phyloP scores from a whole-genome alignment of 495 filamentous ascomycete species.

The Rostrohypoxylon terebratum region DNA sequence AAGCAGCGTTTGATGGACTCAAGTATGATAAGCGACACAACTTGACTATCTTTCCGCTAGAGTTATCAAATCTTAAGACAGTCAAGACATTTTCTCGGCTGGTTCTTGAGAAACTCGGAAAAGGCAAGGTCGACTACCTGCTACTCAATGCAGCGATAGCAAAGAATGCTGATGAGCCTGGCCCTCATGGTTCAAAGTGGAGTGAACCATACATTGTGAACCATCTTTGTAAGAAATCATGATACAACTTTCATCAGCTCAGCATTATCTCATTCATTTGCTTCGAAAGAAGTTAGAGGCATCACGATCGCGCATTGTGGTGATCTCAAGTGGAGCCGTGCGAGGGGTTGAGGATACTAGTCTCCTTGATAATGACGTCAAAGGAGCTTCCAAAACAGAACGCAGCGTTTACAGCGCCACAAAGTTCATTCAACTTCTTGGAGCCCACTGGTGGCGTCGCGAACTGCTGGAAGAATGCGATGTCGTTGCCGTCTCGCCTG shows the following conservation, averaged over 20 bases:
- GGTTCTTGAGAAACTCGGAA: conserved; percentile 52
- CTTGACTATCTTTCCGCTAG: conserved; percentile 57
- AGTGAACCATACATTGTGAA: conserved; percentile 57
- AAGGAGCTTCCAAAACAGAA: conserved; percentile 45
- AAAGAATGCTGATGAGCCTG: conserved; percentile 40
- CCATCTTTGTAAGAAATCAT: conserved; percentile 53
- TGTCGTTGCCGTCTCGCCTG: conserved; percentile 61
- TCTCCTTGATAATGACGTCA: conserved; percentile 50
- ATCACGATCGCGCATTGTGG: conserved; percentile 54
- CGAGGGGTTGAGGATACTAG: conserved; percentile 50
- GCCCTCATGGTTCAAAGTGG: conserved; percentile 53
- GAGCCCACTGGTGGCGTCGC: conserved; percentile 63
- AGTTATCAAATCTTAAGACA: conserved; percentile 52
- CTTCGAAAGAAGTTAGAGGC: conserved; percentile 54
- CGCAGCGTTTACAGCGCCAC: conserved; percentile 49
- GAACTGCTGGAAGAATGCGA: conserved; percentile 51
- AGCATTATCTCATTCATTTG: conserved; percentile 59
- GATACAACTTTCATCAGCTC: conserved; percentile 38
- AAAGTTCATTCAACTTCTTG: conserved; percentile 60
- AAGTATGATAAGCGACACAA: conserved; percentile 52
- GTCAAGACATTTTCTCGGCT: conserved; percentile 55
- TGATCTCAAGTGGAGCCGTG: conserved; percentile 57
- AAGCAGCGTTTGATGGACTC: conserved; percentile 53
- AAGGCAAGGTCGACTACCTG: conserved; percentile 54
- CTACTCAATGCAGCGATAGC: conserved; percentile 56